A percentile compares a stretch with the other conserved stretches of the same genome.
Conservation (phyloP, 371 early-diverging fungal genomes). For the Parasitella parasitica region DNA sequence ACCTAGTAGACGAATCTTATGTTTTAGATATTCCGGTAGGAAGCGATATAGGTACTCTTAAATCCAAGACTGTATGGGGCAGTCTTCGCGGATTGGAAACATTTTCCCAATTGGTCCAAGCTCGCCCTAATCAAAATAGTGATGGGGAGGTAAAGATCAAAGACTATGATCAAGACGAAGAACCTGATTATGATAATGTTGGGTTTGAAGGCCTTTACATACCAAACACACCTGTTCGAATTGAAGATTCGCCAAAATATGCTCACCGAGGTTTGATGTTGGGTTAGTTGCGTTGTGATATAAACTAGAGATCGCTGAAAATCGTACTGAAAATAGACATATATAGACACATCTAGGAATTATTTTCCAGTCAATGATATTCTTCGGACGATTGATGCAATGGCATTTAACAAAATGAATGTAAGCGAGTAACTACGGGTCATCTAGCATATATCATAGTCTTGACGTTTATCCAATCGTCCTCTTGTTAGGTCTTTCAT, state of each 20-base stretch:
- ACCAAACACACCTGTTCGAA: constrained; percentile 59
- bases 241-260: constrained; percentile 69
- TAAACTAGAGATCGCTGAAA: background rate
- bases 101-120: constrained; percentile 68
- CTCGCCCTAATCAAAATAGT: constrained; percentile 11
- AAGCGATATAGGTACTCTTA: constrained; percentile 43
- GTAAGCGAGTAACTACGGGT: no score
- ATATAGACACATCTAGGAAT: constrained; percentile 73
- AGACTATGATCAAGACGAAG: constrained; percentile 12
- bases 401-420: constrained; percentile 61
- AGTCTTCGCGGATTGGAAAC: constrained; percentile 77
- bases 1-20: constrained; percentile 68
- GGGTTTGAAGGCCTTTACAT: constrained; percentile 36
- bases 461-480: no score
- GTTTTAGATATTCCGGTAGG: constrained; percentile 50
- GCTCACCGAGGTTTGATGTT: constrained; percentile 75
- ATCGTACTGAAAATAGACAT: background rate
- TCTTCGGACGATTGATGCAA: constrained; percentile 54
- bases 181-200: constrained; percentile 22
- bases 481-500: constrained; percentile 67
- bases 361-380: constrained; percentile 66
- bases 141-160: background rate
- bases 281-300: constrained; percentile 18
- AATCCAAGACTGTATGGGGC: constrained; percentile 71
- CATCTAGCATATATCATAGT: no score